Conservation (phyloP, 2,329 filamentous ascomycete genomes). For the Tolypocladium capitatum region DNA sequence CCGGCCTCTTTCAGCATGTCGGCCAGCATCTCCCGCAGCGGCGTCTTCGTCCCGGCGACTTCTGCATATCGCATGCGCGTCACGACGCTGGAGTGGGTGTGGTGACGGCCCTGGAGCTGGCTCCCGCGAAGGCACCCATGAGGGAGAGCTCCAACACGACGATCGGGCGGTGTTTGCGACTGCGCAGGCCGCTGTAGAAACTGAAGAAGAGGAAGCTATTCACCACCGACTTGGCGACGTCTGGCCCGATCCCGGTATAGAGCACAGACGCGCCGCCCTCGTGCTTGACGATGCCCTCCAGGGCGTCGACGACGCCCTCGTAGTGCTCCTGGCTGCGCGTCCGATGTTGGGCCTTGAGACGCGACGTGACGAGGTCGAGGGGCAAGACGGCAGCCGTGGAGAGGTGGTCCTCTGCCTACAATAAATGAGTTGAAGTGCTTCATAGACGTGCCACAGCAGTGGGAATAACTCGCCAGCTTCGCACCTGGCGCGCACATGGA, state of each 20-base stretch:
- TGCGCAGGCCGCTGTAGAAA: conserved; percentile 49
- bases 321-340: conserved; percentile 40
- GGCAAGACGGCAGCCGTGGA: conserved; percentile 72
- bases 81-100: conserved; percentile 69
- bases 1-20: conserved; percentile 59
- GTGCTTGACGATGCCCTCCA: conserved; percentile 53
- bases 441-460: too few species aligned
- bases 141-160: conserved; percentile 61
- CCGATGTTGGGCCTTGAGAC: conserved; percentile 65
- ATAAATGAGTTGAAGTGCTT: not conserved
- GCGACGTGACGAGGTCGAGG: conserved; percentile 67
- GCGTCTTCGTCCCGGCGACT: conserved; percentile 27
- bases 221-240: conserved; percentile 52
- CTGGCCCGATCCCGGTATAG: conserved; percentile 51
- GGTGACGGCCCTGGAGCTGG: conserved; percentile 61
- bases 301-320: conserved; percentile 52
- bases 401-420: conserved; percentile 19
- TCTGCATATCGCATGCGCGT: conserved; percentile 66
- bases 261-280: conserved; percentile 61
- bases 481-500: too few species aligned
- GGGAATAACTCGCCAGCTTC: too few species aligned
- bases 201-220: conserved; percentile 83
- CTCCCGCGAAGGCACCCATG: conserved; percentile 61
- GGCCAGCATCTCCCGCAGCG: conserved; percentile 43
- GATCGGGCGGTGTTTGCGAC: conserved; percentile 33